Conservation (phyloP, 768 basidiomycete genomes). For the Suillus placidus region DNA sequence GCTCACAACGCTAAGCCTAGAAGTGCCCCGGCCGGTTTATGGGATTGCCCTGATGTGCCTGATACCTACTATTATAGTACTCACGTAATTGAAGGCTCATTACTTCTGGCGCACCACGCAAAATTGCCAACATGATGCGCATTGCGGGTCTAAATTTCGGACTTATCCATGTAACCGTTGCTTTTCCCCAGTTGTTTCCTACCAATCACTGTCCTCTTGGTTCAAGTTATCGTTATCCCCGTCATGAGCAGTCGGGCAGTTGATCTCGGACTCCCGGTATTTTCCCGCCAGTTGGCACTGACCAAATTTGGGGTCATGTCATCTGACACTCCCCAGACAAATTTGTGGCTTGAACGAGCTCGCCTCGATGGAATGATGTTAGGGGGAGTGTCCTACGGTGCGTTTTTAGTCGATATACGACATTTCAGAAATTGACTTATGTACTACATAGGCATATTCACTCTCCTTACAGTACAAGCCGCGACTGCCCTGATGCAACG, state of each 20-base stretch:
- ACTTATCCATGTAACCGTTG: background rate
- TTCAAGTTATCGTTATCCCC: slow-evolving; percentile 17
- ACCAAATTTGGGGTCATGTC: slow-evolving; percentile 15
- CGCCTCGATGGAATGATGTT: slow-evolving; percentile 28
- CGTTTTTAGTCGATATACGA: background rate
- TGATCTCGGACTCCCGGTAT: slow-evolving; percentile 6
- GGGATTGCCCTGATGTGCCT: background rate
- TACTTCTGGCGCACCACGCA: background rate
- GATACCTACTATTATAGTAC: background rate
- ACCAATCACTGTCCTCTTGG: slow-evolving; percentile 16
- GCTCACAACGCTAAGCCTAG: too few species aligned
- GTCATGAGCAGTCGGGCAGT: background rate
- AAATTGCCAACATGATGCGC: slow-evolving; percentile 1
- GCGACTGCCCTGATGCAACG: slow-evolving; percentile 12
- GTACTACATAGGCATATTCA: slow-evolving; percentile 22
- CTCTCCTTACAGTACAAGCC: slow-evolving; percentile 25
- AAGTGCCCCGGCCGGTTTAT: too few species aligned
- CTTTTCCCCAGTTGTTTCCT: background rate
- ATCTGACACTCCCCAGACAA: slow-evolving; percentile 20
- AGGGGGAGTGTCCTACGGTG: slow-evolving; percentile 26
- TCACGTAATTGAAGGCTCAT: background rate
- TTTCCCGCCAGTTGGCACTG: background rate
- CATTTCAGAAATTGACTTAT: background rate
- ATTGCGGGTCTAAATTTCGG: background rate
- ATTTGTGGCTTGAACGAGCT: slow-evolving; percentile 32